Evolutionary conservation across 1,139 yeast species (phyloP).

Genomic region (Chernovozyma aurita): DNA sequence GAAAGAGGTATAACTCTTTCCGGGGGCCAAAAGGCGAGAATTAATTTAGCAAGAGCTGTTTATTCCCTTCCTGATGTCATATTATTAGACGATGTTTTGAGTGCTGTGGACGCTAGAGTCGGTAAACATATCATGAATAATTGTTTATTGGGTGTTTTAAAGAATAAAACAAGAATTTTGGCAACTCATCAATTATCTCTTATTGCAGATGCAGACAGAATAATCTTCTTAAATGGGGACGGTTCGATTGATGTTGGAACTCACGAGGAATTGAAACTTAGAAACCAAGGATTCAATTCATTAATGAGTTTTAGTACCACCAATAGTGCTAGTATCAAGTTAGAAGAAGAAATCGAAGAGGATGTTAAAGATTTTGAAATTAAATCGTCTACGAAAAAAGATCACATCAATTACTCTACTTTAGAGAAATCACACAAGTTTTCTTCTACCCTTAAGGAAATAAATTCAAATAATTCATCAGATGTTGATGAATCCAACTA

Average conservation of each 20-base stretch:
- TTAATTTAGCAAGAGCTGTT: constrained; percentile 40
- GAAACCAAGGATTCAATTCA: constrained; percentile 23
- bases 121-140: constrained; percentile 34
- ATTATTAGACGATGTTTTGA: constrained; percentile 38
- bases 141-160: constrained; percentile 28
- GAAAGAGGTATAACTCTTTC: constrained; percentile 41
- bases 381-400: neutral
- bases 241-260: constrained; percentile 34
- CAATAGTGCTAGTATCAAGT: constrained; percentile 17
- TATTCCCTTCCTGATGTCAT: constrained; percentile 30
- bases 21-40: constrained; percentile 43
- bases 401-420: neutral
- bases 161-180: constrained; percentile 26
- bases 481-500: neutral
- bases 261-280: constrained; percentile 19
- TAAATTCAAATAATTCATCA: neutral
- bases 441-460: neutral
- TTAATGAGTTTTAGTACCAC: constrained; percentile 21
- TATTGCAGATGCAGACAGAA: constrained; percentile 28
- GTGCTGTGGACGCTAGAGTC: constrained; percentile 40
- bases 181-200: constrained; percentile 38
- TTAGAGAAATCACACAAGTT: neutral
- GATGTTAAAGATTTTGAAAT: neutral
- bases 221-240: constrained; percentile 30
- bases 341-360: constrained; percentile 15